These are phyloP conservation scores for Rhodotorula toruloides DNA, from an alignment of 768 basidiomycete genomes.

Conservation along the genomic window DNA sequence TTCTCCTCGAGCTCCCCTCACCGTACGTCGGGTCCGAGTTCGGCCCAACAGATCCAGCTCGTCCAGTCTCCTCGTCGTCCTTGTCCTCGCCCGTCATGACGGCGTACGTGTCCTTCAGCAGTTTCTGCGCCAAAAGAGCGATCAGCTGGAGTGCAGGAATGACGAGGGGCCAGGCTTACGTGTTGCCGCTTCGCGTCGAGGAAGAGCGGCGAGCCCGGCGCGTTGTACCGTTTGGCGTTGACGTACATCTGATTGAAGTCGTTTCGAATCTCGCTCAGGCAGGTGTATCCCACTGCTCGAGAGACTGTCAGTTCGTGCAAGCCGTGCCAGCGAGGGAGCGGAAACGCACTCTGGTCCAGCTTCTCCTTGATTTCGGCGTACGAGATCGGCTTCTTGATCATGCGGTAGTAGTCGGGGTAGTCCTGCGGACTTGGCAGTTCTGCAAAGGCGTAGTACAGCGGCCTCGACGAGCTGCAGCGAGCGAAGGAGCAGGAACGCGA, in stretches of 20 bases:
- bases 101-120: slow-evolving; percentile 26
- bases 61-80: neutral
- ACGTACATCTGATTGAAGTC: slow-evolving; percentile 39
- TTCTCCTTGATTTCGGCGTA: slow-evolving; percentile 32
- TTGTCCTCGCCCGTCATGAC: slow-evolving; percentile 35
- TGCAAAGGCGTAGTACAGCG: slow-evolving; percentile 24
- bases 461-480: slow-evolving; percentile 3
- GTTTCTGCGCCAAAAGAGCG: slow-evolving; percentile 15
- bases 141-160: neutral
- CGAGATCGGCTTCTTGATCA: slow-evolving; percentile 41
- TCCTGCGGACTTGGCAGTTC: slow-evolving; percentile 26
- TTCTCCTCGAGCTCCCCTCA: neutral
- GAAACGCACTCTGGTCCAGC: slow-evolving; percentile 28
- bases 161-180: slow-evolving; percentile 1
- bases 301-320: neutral
- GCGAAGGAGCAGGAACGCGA: neutral
- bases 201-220: slow-evolving; percentile 35
- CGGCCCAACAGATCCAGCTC: too few species aligned
- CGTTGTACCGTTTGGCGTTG: slow-evolving; percentile 43
- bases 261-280: slow-evolving; percentile 20
- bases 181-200: slow-evolving; percentile 39
- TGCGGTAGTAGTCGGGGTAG: slow-evolving; percentile 39
- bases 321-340: neutral
- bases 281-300: slow-evolving; percentile 11
- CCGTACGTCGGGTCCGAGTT: too few species aligned